Evolutionary conservation across 768 basidiomycete species (phyloP).

Genomic region (Leucosporidium scottii): DNA sequence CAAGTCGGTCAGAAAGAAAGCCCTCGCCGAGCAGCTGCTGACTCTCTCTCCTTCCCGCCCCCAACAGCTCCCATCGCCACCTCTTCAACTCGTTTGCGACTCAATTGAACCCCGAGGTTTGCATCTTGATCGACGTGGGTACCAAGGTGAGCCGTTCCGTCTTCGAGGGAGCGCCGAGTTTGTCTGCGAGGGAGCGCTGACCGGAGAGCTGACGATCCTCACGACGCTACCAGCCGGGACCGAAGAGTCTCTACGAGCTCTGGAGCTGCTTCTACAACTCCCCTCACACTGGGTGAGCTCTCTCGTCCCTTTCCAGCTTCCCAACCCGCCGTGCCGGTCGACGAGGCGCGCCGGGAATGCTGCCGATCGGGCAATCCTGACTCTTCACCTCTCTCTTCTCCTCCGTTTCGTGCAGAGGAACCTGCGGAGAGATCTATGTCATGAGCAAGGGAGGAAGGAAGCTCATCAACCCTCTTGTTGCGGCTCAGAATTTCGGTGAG

Average conservation of each 20-base stretch:
- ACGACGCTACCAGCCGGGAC: constrained; percentile 77
- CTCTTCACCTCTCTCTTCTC: no score
- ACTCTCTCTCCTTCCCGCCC: no score
- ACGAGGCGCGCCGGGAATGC: no score
- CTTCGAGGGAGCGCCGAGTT: no score
- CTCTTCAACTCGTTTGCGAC: constrained; percentile 74
- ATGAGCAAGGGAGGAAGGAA: constrained; percentile 70
- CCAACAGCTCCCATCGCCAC: no score
- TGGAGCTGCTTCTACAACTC: constrained; percentile 73
- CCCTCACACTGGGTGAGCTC: background rate
- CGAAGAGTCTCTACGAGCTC: constrained; percentile 85
- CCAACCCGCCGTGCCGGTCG: no score
- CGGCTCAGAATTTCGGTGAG: constrained; percentile 64
- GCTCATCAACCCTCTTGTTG: constrained; percentile 80
- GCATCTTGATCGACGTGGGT: constrained; percentile 86
- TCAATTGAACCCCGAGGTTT: constrained; percentile 67
- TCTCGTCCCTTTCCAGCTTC: no score
- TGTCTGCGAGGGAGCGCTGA: no score
- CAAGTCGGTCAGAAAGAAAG: constrained; percentile 53
- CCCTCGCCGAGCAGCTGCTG: background rate
- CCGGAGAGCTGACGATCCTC: constrained; percentile 85
- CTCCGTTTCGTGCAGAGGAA: constrained; percentile 38
- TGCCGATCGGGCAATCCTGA: no score
- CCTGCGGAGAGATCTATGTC: constrained; percentile 72
- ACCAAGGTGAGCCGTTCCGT: constrained; percentile 60